Base-by-base conservation (phyloP, 2,329 filamentous ascomycete genomes). In the Xylaria arbuscula region DNA sequence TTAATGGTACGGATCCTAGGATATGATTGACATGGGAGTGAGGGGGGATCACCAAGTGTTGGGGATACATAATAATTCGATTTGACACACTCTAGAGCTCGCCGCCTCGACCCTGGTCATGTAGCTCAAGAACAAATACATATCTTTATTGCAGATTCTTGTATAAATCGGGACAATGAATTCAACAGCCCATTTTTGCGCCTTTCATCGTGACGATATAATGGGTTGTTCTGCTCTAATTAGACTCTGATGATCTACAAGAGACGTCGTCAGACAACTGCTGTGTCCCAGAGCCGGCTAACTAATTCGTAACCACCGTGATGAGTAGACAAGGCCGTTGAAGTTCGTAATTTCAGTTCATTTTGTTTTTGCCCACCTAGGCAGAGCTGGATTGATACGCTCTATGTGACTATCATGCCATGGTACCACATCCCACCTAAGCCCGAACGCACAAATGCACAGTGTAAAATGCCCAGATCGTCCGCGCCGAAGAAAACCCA, bases 381-480 rank as follows among this genome's bases (percentile, higher is more conserved):
- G 77, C 78, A 78, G 77, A 80, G 77, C 78, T 78, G 77, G 79
- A 77, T 80, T 76, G 77, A 73, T 69, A 73, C 76, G 79, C 78
- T 78, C 79, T 80, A 81, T 78, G 72, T 81, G 79, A 81, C 80
- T 82, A 80, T 76, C 78, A 80, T 81, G 80, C 79, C 80, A 78
- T 80, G 74, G 74, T 78, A 78, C 79, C 78, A 76, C 80, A 78
- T 79, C 80, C 80, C 78, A 73, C 79, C 78, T 80, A 79, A 79
- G 77, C 80, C 79, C 76, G 78, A 81, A 83, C 80, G 80, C 78
- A 80, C 79, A 82, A 82, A 82, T 80, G 81, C 81, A 83, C 70
- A 76, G 72, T 76, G 75, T 77, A 76, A 77, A 77, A 78, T 76
- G 76, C 78, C 78, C 77, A 76, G 76, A 77, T 77, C 73, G 75